phyloP scores from a whole-genome alignment of 441 rosid species.

The Brassica hybrid region DNA sequence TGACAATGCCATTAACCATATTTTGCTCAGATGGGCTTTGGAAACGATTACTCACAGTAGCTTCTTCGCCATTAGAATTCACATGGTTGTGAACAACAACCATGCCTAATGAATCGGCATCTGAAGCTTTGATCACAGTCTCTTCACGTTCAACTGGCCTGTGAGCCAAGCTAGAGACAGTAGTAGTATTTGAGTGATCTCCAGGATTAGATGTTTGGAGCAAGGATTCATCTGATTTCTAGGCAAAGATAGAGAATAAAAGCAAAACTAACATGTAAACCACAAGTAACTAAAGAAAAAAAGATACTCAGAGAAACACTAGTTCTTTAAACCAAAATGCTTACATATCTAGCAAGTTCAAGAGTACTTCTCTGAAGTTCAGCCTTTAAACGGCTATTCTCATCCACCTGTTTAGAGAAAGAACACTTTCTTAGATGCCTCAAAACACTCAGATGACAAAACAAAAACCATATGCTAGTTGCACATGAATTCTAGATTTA shows the following conservation, averaged over 20 bases:
- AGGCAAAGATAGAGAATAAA: conserved; percentile 34
- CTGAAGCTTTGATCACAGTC: conserved; percentile 41
- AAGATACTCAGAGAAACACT: no score
- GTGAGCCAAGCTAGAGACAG: conserved; percentile 47
- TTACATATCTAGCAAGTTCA: conserved; percentile 71
- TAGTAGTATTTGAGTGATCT: conserved; percentile 50
- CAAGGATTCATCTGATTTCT: conserved; percentile 54
- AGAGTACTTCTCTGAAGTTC: conserved; percentile 64
- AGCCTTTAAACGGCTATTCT: conserved; percentile 69
- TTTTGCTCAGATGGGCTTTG: conserved; percentile 41
- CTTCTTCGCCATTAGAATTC: conserved; percentile 44
- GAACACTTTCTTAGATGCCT: conserved; percentile 13
- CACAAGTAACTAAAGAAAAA: background rate
- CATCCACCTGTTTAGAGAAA: conserved; percentile 65
- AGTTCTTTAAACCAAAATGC: conserved; percentile 18
- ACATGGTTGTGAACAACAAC: conserved; percentile 49
- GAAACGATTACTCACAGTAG: conserved; percentile 42
- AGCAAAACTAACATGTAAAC: conserved; percentile 14
- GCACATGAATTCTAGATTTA: background rate
- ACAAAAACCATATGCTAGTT: background rate
- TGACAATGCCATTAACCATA: conserved; percentile 58
- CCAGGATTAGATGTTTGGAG: conserved; percentile 45
- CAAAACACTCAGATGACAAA: conserved; percentile 18
- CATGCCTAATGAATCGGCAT: conserved; percentile 44
- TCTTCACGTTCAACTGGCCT: conserved; percentile 46